Base-by-base conservation (phyloP, 495 filamentous ascomycete genomes). In the Thozetella sp. region DNA sequence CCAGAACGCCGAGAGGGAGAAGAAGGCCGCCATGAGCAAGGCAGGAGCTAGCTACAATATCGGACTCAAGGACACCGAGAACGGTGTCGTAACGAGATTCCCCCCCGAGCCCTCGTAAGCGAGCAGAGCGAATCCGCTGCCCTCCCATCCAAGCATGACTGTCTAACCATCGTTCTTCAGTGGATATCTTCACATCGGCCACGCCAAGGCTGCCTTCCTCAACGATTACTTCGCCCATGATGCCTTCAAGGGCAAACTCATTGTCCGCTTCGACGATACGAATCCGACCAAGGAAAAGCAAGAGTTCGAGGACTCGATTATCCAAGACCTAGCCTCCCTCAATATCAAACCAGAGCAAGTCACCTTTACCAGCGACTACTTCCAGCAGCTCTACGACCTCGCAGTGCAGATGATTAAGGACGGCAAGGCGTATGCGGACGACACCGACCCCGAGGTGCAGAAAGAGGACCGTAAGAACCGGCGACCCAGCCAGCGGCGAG, bases 191-290 rank as follows among this genome's bases (percentile, higher is more conserved):
- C 93, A 97, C 74, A 96, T 97, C 58, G 93, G 93, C 54, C 93
- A 97, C 73, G 92, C 91, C 54, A 97, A 97, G 76, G 93, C 93
- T 13, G 93, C 93, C 12, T 80, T 97, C 45, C 83, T 97, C 45
- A 95, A 93, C 74, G 92, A 97, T 68, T 97, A 93, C 83, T 97
- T 97, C 60, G 93, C 93, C 13, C 90, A 97, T 65, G 86, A 90
- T 71, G 89, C 89, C 66, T 96, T 96, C 74, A 86, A 90, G 46
- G 93, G 93, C 56, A 93, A 83, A 34, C 79, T 97, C 58, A 84
- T 93, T 48, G 83, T 94, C 51, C 88, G 93, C 51, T 92, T 97
- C 61, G 93, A 97, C 63, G 93, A 97, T 67, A 97, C 93, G 50
- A 97, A 97, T 74, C 93, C 93, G 13, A 84, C 87, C 37, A 97